phyloP scores from a whole-genome alignment of 1,284 basidiomycete genomes.

The Naganishia liquefaciens region DNA sequence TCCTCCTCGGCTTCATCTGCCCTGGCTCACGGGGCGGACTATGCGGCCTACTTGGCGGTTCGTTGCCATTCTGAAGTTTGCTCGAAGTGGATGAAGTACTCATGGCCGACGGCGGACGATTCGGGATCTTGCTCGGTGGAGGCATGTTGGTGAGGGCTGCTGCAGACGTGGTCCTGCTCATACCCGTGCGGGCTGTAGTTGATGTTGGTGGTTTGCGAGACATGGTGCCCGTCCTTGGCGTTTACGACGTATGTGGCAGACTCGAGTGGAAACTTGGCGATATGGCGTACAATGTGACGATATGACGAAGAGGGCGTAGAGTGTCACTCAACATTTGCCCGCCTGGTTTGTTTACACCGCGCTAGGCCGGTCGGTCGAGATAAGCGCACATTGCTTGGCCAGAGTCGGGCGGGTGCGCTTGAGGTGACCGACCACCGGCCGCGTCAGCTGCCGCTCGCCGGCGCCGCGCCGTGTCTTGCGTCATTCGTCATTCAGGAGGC shows the following conservation, averaged over 20 bases:
- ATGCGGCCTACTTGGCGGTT: conserved; percentile 19
- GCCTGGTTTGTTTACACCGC: conserved; percentile 26
- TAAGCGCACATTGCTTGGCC: neutral
- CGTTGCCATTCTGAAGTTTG: conserved; percentile 6
- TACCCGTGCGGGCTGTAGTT: conserved; percentile 18
- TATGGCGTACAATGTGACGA: conserved; percentile 3
- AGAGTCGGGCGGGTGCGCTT: conserved; percentile 9
- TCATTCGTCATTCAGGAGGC: conserved; percentile 11
- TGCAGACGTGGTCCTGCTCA: conserved; percentile 20
- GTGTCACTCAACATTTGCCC: conserved; percentile 20
- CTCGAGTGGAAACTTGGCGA: neutral
- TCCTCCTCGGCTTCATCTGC: conserved; percentile 16
- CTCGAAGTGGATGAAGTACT: conserved; percentile 22
- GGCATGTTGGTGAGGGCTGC: conserved; percentile 28
- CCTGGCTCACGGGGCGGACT: conserved; percentile 23
- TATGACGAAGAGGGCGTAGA: conserved; percentile 4
- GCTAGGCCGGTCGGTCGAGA: neutral
- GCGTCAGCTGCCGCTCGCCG: too few relatives aligned
- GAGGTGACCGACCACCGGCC: neutral
- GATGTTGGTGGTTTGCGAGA: conserved; percentile 31
- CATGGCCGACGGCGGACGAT: conserved; percentile 29
- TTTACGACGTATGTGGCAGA: neutral
- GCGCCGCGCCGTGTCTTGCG: too few relatives aligned
- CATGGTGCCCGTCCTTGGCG: conserved; percentile 8
- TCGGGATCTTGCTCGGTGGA: conserved; percentile 28